Conservation (phyloP, 2,329 filamentous ascomycete species). For the Grosmannia serpens region DNA sequence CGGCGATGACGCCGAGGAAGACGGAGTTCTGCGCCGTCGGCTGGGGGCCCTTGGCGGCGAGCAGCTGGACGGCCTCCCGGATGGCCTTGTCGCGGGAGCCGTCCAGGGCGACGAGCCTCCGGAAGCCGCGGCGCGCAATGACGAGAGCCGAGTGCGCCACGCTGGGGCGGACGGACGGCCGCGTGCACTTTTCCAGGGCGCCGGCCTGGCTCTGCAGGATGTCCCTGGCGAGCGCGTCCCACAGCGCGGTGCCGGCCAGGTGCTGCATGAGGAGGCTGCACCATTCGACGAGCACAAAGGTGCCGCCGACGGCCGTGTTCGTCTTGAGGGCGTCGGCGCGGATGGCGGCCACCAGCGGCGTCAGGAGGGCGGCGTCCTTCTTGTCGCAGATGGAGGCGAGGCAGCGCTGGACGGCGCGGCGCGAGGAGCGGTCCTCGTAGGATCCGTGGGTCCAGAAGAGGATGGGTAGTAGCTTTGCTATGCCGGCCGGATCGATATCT, state of each 20-base stretch:
- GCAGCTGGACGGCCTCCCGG: constrained; percentile 47
- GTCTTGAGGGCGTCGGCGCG: constrained; percentile 64
- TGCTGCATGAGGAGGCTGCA: constrained; percentile 67
- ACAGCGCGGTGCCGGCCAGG: constrained; percentile 48
- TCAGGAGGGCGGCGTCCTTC: constrained; percentile 46
- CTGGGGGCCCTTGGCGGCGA: constrained; percentile 57
- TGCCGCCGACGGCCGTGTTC: constrained; percentile 65
- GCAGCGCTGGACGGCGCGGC: constrained; percentile 72
- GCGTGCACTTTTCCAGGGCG: constrained; percentile 66
- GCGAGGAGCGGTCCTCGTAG: constrained; percentile 76
- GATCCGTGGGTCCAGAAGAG: constrained; percentile 81
- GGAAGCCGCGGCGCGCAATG: constrained; percentile 67
- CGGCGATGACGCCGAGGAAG: constrained; percentile 75
- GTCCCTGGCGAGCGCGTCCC: constrained; percentile 53
- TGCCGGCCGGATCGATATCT: constrained; percentile 37
- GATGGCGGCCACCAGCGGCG: constrained; percentile 54
- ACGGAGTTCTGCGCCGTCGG: constrained; percentile 60
- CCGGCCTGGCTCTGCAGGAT: constrained; percentile 59
- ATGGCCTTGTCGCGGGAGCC: constrained; percentile 50
- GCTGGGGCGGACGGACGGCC: constrained; percentile 48
- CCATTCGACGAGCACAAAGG: constrained; percentile 88
- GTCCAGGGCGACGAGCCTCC: constrained; percentile 55
- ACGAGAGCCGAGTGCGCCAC: constrained; percentile 64
- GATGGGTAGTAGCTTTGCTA: constrained; percentile 50
- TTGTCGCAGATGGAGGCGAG: constrained; percentile 51